Base-by-base conservation (phyloP, 2,329 filamentous ascomycete genomes). In the Colletotrichum destructivum region DNA sequence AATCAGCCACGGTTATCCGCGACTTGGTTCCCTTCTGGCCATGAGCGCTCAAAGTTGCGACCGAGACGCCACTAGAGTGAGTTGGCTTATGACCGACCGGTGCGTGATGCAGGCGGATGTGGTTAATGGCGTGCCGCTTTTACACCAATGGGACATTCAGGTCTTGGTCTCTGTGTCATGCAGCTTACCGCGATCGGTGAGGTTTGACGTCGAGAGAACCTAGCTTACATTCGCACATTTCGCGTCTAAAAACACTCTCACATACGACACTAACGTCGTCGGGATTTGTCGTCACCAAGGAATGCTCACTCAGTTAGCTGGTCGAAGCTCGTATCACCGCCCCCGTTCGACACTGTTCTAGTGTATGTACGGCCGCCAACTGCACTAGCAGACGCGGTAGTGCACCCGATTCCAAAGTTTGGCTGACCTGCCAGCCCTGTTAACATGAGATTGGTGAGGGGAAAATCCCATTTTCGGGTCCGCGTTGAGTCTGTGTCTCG, bases 121-220 rank as follows among this genome's bases (percentile, higher is more conserved):
- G 66, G 52, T 72, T 61, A 55, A 63, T 69, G 49, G 23, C 42
- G 21, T n/a, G 35, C 44, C 62, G 71, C 71, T 70, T 35, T 38
- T 38, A 38, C 9, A 72, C 79, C 81, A 82, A 82, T 82, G 67
- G 76, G 74, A 68, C 62, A 55, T 35, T 61, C 54, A 26, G 62
- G 69, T 78, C 77, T 79, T 75, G 78, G 77, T 67, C 23, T 69
- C 75, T 76, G 18, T 26, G 75, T 77, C 76, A 79, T 81, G 77
- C 76, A 78, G 78, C 79, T 78, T 81, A 78, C 77, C 77, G 78
- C 79, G 79, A 77, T 76, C 76, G 77, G 75, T 77, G 74, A 75
- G 77, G 77, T 75, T 75, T 71, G 71, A 46, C 56, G 59, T 68
- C 74, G 72, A 74, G 72, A 74, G 74, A 35, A 55, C 5, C 31